Conservation (phyloP, 2,329 filamentous ascomycete genomes). For the Teratosphaeria epicoccoides region DNA sequence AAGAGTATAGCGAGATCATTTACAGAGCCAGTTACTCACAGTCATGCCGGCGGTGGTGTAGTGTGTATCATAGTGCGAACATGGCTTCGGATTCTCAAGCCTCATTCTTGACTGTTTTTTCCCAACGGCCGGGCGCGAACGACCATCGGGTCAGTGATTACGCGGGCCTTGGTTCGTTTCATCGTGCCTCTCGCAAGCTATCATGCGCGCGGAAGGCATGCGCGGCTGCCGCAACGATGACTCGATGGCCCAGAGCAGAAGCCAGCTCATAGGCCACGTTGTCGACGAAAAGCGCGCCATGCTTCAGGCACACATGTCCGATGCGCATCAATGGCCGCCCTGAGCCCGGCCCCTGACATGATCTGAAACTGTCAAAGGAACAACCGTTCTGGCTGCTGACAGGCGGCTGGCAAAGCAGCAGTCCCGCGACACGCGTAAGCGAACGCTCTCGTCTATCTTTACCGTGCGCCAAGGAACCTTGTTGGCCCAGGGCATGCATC, state of each 20-base stretch:
- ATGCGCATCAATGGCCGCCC: no score
- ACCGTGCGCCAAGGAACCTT: neutral
- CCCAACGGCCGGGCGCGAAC: neutral
- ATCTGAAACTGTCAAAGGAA: no score
- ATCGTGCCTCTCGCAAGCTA: neutral
- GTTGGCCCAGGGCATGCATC: neutral
- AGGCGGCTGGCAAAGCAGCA: no score
- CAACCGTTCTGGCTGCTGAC: no score
- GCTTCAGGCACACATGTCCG: no score
- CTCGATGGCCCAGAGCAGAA: no score
- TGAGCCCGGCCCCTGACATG: no score
- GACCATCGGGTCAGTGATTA: neutral
- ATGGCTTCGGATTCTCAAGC: neutral
- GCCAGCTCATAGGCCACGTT: no score
- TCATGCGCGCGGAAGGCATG: neutral
- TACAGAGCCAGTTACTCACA: slow-evolving; percentile 5
- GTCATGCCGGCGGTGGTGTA: slow-evolving; percentile 4
- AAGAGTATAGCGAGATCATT: slow-evolving; percentile 7
- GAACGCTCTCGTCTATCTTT: neutral
- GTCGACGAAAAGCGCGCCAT: no score
- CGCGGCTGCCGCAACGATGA: no score
- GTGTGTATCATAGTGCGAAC: slow-evolving; percentile 7
- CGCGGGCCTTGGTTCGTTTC: neutral
- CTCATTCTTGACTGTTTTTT: neutral
- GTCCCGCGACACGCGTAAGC: neutral